phyloP scores from a whole-genome alignment of 2,329 filamentous ascomycete genomes.

The Fusarium oxysporum region DNA sequence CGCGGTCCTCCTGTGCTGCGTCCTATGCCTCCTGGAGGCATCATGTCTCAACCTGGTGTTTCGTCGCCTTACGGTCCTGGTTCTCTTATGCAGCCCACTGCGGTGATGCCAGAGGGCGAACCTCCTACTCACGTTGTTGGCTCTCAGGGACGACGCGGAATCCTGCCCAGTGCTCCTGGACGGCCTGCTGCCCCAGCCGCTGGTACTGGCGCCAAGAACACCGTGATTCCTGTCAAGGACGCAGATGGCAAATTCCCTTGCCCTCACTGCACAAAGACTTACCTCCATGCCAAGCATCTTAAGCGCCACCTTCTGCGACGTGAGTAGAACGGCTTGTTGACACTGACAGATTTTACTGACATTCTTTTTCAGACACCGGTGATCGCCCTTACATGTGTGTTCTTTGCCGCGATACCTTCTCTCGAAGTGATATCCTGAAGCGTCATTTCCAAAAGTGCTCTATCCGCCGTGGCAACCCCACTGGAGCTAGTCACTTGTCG shows the following conservation, averaged over 20 bases:
- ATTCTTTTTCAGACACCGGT: slow-evolving; percentile 78
- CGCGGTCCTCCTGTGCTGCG: slow-evolving; percentile 71
- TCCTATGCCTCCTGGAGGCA: slow-evolving; percentile 76
- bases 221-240: slow-evolving; percentile 91
- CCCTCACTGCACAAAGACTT: slow-evolving; percentile 98
- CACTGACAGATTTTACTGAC: slow-evolving; percentile 43
- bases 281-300: slow-evolving; percentile 95
- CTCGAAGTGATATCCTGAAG: slow-evolving; percentile 96
- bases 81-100: slow-evolving; percentile 67
- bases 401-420: slow-evolving; percentile 97
- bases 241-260: slow-evolving; percentile 98
- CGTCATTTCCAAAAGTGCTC: slow-evolving; percentile 99
- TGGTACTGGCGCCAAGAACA: slow-evolving; percentile 79
- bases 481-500: slow-evolving; percentile 92
- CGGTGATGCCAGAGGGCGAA: slow-evolving; percentile 67
- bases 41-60: slow-evolving; percentile 69
- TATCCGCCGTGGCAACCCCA: slow-evolving; percentile 93
- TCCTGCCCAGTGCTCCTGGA: slow-evolving; percentile 90
- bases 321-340: slow-evolving; percentile 68
- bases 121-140: slow-evolving; percentile 92
- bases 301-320: slow-evolving; percentile 96
- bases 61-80: slow-evolving; percentile 70
- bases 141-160: slow-evolving; percentile 91
- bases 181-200: slow-evolving; percentile 80
- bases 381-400: slow-evolving; percentile 99